Evolutionary conservation across 1,284 basidiomycete genomes (phyloP).

Genomic region (Naganishia sp.): DNA sequence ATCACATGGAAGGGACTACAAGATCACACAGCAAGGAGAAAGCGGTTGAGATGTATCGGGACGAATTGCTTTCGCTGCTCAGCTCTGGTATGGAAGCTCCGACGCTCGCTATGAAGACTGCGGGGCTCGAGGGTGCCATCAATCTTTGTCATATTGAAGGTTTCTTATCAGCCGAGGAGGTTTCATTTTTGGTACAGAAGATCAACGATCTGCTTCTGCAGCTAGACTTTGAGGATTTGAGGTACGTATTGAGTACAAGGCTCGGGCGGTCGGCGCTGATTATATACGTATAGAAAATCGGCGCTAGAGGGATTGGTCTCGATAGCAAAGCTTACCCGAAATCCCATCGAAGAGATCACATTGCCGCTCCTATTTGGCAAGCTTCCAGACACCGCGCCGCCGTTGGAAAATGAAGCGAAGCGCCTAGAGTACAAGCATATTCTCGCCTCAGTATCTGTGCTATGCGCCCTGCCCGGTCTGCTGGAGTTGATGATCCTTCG

Average conservation of each 20-base stretch:
- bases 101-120: slow-evolving; percentile 26
- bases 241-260: slow-evolving; percentile 40
- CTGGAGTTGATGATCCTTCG: slow-evolving; percentile 83
- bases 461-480: slow-evolving; percentile 74
- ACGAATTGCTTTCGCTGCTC: slow-evolving; percentile 69
- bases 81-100: slow-evolving; percentile 55
- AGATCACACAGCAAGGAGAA: slow-evolving; percentile 46
- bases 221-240: slow-evolving; percentile 60
- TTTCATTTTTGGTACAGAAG: slow-evolving; percentile 74
- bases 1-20: slow-evolving; percentile 38
- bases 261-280: slow-evolving; percentile 55
- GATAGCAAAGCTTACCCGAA: slow-evolving; percentile 65
- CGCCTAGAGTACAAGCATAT: slow-evolving; percentile 68
- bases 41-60: slow-evolving; percentile 68
- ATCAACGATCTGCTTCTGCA: slow-evolving; percentile 69
- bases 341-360: slow-evolving; percentile 72
- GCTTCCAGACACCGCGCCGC: slow-evolving; percentile 69
- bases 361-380: slow-evolving; percentile 75
- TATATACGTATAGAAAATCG: slow-evolving; percentile 59
- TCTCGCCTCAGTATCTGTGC: slow-evolving; percentile 68
- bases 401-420: slow-evolving; percentile 60
- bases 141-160: slow-evolving; percentile 63
- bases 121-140: slow-evolving; percentile 34
- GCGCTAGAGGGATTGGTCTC: slow-evolving; percentile 68
- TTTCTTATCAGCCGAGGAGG: slow-evolving; percentile 70